Conservation (phyloP, 2,329 filamentous ascomycete genomes). For the Curvularia hawaiiensis region DNA sequence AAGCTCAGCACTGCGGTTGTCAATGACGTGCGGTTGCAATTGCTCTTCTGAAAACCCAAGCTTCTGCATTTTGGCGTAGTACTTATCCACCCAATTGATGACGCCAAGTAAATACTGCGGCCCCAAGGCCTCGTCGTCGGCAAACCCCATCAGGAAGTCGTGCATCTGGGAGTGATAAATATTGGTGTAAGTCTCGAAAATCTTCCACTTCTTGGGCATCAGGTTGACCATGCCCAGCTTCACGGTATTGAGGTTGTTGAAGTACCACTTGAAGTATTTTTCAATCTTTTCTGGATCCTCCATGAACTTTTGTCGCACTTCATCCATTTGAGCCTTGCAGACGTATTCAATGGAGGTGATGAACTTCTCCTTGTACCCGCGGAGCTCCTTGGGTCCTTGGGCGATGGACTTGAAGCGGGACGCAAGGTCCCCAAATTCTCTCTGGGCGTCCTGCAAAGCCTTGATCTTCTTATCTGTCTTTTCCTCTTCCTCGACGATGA, state of each 20-base stretch:
- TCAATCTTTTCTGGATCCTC: conserved; percentile 83
- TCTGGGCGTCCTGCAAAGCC: conserved; percentile 91
- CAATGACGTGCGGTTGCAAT: conserved; percentile 84
- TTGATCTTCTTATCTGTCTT: conserved; percentile 92
- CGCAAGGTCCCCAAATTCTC: conserved; percentile 94
- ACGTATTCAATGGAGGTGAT: conserved; percentile 76
- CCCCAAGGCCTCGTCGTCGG: conserved; percentile 83
- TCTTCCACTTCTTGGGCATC: conserved; percentile 97
- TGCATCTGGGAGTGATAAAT: conserved; percentile 97
- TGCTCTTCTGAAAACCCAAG: conserved; percentile 78
- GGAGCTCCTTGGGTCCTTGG: conserved; percentile 85
- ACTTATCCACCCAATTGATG: conserved; percentile 93
- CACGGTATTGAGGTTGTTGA: conserved; percentile 95
- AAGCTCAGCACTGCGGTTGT: conserved; percentile 86
- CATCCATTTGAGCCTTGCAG: conserved; percentile 75
- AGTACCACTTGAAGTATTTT: conserved; percentile 93
- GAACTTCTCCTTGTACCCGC: conserved; percentile 98
- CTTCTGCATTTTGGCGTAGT: conserved; percentile 94
- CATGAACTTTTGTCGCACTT: conserved; percentile 74
- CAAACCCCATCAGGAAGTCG: conserved; percentile 81
- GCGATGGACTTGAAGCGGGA: conserved; percentile 94
- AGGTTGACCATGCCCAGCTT: conserved; percentile 89
- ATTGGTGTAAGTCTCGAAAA: conserved; percentile 84
- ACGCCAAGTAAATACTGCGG: conserved; percentile 89
- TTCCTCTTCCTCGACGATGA: conserved; percentile 95